phyloP scores from a whole-genome alignment of 371 early-diverging fungal species.

The Chytridiales sp. region DNA sequence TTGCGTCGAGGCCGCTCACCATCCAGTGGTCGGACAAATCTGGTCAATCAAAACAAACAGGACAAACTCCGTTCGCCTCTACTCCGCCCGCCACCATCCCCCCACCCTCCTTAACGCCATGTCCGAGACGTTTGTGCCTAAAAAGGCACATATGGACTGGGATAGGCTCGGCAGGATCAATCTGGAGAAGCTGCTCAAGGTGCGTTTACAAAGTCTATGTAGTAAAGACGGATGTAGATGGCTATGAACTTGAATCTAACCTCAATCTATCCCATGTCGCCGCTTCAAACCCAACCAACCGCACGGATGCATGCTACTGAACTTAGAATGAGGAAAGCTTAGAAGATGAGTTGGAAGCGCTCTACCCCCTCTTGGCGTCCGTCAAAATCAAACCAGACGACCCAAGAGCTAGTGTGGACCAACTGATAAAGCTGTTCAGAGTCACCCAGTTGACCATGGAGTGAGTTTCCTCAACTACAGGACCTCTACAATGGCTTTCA shows the following conservation, averaged over 20 bases:
- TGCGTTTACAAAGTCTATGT: too few species aligned
- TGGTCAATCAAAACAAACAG: too few species aligned
- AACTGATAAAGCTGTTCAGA: slow-evolving; percentile 32
- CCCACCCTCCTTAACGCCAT: too few species aligned
- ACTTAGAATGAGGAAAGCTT: slow-evolving; percentile 13
- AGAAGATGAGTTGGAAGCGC: slow-evolving; percentile 26
- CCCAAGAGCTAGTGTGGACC: slow-evolving; percentile 29
- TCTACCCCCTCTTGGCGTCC: slow-evolving; percentile 31
- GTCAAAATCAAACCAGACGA: slow-evolving; percentile 26
- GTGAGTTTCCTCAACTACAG: slow-evolving; percentile 17
- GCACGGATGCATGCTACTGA: not conserved
- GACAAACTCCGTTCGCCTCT: too few species aligned
- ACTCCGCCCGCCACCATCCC: too few species aligned
- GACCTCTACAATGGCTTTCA: not conserved
- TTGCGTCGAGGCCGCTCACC: too few species aligned
- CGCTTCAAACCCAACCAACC: too few species aligned
- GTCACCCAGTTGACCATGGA: slow-evolving; percentile 40
- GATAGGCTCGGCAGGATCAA: slow-evolving; percentile 11
- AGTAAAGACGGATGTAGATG: too few species aligned
- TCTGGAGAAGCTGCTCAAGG: slow-evolving; percentile 11
- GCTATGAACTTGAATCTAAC: too few species aligned
- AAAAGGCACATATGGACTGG: slow-evolving; percentile 17
- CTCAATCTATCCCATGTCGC: not conserved
- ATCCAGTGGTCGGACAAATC: too few species aligned
- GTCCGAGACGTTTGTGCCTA: slow-evolving; percentile 13